Percentiles rank a stretch among this genome's conserved stretches.
Conservation (phyloP, 2,329 filamentous ascomycete genomes). For the Ceratocystis albifundus region DNA sequence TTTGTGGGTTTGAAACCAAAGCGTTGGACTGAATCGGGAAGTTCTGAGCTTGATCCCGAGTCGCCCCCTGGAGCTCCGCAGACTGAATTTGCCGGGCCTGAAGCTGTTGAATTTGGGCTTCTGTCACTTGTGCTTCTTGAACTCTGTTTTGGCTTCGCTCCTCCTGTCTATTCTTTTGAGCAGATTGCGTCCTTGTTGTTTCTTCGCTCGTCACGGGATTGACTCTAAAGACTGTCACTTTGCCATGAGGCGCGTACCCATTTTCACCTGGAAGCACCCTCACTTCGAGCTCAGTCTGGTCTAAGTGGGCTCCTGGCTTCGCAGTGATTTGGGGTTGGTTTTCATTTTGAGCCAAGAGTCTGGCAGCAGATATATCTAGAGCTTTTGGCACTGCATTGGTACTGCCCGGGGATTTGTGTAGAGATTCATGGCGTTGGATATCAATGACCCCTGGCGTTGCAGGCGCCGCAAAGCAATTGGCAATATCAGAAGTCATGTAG, state of each 20-base stretch:
- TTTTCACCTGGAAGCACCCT: too few relatives aligned
- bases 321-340: too few relatives aligned
- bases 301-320: too few relatives aligned
- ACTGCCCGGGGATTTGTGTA: neutral
- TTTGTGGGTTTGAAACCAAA: neutral
- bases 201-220: too few relatives aligned
- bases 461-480: neutral
- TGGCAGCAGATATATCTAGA: too few relatives aligned
- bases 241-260: too few relatives aligned
- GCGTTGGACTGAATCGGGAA: constrained; percentile 4
- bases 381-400: neutral
- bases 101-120: neutral
- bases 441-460: neutral
- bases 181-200: neutral
- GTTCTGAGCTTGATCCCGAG: neutral
- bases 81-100: neutral
- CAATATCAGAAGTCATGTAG: neutral
- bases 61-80: neutral
- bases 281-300: too few relatives aligned
- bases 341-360: too few relatives aligned
- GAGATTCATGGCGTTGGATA: neutral
- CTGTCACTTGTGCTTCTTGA: neutral
- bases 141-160: neutral
- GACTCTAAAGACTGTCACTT: too few relatives aligned
- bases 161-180: neutral